Evolutionary conservation across 1,284 basidiomycete genomes (phyloP), one percentile per base, ranked within the genome.

Genomic region (Apiotrichum sp.): DNA sequence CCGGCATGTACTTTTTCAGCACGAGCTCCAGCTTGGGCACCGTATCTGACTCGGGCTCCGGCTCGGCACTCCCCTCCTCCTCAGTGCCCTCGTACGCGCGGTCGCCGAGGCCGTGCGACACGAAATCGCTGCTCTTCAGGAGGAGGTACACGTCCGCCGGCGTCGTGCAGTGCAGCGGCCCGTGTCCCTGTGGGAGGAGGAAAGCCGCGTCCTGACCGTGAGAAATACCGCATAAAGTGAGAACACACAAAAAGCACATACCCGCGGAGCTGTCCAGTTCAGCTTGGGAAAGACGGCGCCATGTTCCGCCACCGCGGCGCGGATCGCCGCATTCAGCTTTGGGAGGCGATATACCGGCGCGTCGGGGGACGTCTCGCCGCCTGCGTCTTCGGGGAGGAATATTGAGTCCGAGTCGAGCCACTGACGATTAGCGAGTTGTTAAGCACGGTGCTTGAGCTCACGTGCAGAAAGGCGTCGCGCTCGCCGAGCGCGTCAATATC

Each of bases 91-190:
- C 62, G 56, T 71, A 71, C 3, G 67, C 70, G 16, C 63, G 52
- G n/a, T 78, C 79, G 61, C 81, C 81, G 4, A 95, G 72, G 69
- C 93, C 93, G 63, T 95, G 88, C 6, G 83, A 81, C 46, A 92
- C 80, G 65, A 96, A 96, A 71, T 97, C 90, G 47, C 89, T 92
- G 2, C 89, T 89, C 75, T 98, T 98, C 62, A 98, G 81, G 0
- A 96, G 78, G 46, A 97, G 80, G 73, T 97, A 98, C 32, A 98
- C 85, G 65, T 98, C 95, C 4, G 87, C 84, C 0, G 93, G 91
- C 1, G 84, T 83, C 6, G 84, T 86, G 73, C 93, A 97, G 75
- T 87, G 87, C 41, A 98, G 78, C 0, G 88, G 90, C 1, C 87
- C 85, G n/a, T 88, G 81, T 1, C 91, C 66, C 47, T 71, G 71